These are phyloP conservation scores for Telfairia occidentalis DNA, from an alignment of 331 rosid species.

Conservation along the genomic window DNA sequence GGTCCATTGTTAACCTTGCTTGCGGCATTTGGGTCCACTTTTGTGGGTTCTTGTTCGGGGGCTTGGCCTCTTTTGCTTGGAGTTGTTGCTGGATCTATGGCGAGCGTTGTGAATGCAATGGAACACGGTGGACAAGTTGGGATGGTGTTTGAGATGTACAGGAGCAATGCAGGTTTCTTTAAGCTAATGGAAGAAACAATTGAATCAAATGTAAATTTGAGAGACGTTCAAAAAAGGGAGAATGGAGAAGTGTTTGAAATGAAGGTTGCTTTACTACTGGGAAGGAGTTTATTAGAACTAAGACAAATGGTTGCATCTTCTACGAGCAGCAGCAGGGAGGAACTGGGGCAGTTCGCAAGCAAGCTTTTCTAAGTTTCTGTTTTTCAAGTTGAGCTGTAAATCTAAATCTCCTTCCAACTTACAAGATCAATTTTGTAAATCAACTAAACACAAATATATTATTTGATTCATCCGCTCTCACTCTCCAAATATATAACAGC, in stretches of 20 bases:
- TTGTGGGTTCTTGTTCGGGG: slow-evolving; percentile 12
- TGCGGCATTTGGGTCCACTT: slow-evolving; percentile 39
- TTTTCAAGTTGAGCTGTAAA: background rate
- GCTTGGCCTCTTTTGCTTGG: slow-evolving; percentile 31
- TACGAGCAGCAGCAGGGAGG: slow-evolving; percentile 2
- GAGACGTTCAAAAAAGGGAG: slow-evolving; percentile 27
- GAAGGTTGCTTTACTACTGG: slow-evolving; percentile 35
- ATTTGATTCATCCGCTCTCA: background rate
- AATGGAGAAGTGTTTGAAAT: slow-evolving; percentile 32
- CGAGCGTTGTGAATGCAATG: slow-evolving; percentile 38
- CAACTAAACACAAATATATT: background rate
- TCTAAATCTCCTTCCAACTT: background rate
- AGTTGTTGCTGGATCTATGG: slow-evolving; percentile 48
- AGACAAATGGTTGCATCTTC: slow-evolving; percentile 22
- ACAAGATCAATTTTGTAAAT: background rate
- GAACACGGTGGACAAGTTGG: slow-evolving; percentile 85
- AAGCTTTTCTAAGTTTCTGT: slow-evolving; percentile 19
- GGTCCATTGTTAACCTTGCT: slow-evolving; percentile 53
- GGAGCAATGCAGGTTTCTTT: slow-evolving; percentile 61
- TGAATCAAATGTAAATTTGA: slow-evolving; percentile 20
- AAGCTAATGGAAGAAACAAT: slow-evolving; percentile 31
- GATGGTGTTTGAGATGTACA: slow-evolving; percentile 80
- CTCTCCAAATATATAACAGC: background rate
- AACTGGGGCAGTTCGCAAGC: slow-evolving; percentile 29
- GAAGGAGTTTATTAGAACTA: slow-evolving; percentile 32